Percentiles rank a stretch among this genome's conserved stretches.
Evolutionary conservation across 345 rosid species (phyloP).

Genomic region (Combretum micranthum): DNA sequence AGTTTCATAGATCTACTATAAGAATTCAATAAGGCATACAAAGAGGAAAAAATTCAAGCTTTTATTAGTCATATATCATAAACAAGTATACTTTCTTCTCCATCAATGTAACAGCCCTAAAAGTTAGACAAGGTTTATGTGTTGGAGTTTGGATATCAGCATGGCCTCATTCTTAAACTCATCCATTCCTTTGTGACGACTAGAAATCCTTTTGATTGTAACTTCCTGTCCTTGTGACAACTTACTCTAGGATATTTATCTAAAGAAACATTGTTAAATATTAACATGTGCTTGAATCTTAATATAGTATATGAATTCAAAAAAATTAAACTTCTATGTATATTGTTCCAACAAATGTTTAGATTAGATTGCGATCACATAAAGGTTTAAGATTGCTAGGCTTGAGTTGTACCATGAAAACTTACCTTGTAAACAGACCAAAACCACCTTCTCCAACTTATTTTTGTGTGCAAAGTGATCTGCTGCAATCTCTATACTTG

Average conservation of each 20-base stretch:
- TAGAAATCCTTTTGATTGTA: constrained; percentile 22
- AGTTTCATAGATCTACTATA: neutral
- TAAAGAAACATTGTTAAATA: neutral
- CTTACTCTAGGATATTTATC: constrained; percentile 4
- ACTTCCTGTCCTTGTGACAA: constrained; percentile 1
- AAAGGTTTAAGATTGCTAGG: too few relatives aligned
- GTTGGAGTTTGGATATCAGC: constrained; percentile 25
- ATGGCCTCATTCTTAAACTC: constrained; percentile 23
- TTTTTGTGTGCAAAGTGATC: constrained; percentile 24
- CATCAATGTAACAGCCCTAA: constrained; percentile 16
- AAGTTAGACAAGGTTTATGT: constrained; percentile 18
- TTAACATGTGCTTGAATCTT: too few relatives aligned
- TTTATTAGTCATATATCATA: constrained; percentile 1
- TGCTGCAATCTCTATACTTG: constrained; percentile 23
- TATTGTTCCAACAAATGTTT: too few relatives aligned
- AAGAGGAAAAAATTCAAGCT: constrained; percentile 17
- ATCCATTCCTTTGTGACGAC: constrained; percentile 18
- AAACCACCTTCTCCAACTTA: constrained; percentile 55
- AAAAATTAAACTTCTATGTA: too few relatives aligned
- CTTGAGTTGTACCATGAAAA: neutral
- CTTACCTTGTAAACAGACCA: constrained; percentile 45
- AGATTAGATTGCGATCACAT: too few relatives aligned
- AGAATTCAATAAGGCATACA: neutral
- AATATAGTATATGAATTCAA: too few relatives aligned
- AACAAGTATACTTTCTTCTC: constrained; percentile 14